phyloP scores from a whole-genome alignment of 2,329 filamentous ascomycete genomes.

The Talaromyces sp. region DNA sequence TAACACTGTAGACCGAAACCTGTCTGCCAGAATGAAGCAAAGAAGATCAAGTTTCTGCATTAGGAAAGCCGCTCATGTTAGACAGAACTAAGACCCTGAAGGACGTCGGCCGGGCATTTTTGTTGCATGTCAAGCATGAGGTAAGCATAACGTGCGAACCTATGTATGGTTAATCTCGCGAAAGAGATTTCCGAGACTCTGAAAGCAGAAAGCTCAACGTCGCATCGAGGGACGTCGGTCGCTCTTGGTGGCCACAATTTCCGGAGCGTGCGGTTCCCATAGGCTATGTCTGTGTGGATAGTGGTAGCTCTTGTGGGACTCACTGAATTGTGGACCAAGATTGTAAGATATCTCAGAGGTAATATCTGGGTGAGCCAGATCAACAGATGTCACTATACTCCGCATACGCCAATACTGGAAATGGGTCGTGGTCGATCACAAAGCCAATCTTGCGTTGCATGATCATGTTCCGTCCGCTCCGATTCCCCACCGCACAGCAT shows the following conservation, averaged over 20 bases:
- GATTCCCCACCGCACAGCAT: neutral
- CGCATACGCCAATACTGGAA: neutral
- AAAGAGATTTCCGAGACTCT: neutral
- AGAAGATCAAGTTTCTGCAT: neutral
- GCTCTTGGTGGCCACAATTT: neutral
- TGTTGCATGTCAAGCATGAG: neutral
- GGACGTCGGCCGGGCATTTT: neutral
- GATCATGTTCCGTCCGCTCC: neutral
- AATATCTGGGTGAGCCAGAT: neutral
- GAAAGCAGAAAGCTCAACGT: neutral
- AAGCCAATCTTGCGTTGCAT: neutral
- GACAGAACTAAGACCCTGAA: neutral
- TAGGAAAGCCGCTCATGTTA: neutral
- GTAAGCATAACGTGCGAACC: neutral
- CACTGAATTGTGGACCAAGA: neutral
- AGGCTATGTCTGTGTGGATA: neutral
- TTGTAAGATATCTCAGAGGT: neutral
- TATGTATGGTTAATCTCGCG: neutral
- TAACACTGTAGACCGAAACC: neutral
- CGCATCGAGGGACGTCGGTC: neutral
- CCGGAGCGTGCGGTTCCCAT: slow-evolving; percentile 3
- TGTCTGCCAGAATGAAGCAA: neutral
- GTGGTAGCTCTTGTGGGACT: neutral
- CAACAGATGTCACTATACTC: neutral
- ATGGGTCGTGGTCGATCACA: neutral